Evolutionary conservation across 805 yeast genomes (phyloP).

Genomic region (Candida germanica): DNA sequence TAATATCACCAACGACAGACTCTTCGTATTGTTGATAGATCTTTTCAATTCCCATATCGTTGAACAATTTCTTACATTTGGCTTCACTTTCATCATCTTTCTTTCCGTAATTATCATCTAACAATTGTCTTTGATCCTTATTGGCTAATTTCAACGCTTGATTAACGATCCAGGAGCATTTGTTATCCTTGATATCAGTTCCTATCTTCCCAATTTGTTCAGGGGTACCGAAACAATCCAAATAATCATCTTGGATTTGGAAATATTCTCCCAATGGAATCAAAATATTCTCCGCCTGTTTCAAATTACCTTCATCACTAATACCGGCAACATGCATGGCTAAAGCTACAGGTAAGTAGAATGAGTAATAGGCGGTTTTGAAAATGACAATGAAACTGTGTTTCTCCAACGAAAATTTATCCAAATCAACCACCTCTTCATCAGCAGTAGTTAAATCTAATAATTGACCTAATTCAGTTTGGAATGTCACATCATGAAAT

Average conservation of each 20-base stretch:
- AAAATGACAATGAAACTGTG: constrained; percentile 93
- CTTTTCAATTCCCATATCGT: constrained; percentile 66
- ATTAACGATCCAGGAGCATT: constrained; percentile 97
- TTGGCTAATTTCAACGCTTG: constrained; percentile 78
- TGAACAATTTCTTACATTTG: constrained; percentile 68
- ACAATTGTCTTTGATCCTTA: constrained; percentile 74
- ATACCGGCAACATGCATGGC: constrained; percentile 93
- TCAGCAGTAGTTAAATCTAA: constrained; percentile 96
- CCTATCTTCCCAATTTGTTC: constrained; percentile 98
- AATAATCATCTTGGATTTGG: constrained; percentile 97
- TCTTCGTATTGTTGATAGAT: constrained; percentile 84
- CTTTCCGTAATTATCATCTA: constrained; percentile 88
- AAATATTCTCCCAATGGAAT: constrained; percentile 97
- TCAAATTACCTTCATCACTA: constrained; percentile 64
- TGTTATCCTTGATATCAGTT: constrained; percentile 96
- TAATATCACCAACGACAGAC: constrained; percentile 60
- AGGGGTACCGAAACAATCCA: constrained; percentile 97
- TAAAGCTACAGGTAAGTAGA: constrained; percentile 94
- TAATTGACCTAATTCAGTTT: constrained; percentile 95
- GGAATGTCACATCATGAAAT: constrained; percentile 96
- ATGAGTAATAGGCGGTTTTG: constrained; percentile 97
- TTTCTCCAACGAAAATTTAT: constrained; percentile 80
- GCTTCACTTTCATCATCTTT: constrained; percentile 70
- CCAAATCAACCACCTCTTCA: constrained; percentile 86
- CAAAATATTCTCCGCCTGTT: constrained; percentile 83